Evolutionary conservation across 345 rosid species (phyloP).

Genomic region (Salix caprea): DNA sequence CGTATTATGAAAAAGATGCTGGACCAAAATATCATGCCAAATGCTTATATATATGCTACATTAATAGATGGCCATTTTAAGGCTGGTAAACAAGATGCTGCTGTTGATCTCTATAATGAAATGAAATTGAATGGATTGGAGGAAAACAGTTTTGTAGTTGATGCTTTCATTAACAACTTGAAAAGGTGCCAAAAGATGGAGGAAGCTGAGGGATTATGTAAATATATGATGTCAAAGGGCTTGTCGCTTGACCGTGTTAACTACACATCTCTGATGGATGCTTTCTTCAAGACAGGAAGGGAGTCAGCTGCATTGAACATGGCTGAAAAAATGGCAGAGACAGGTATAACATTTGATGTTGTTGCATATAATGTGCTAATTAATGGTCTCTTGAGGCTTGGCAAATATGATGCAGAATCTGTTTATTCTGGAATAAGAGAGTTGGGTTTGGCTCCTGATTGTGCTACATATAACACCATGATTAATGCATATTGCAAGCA

Average conservation of each 20-base stretch:
- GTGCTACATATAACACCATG: slow-evolving; percentile 68
- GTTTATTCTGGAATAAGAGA: slow-evolving; percentile 55
- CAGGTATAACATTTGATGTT: slow-evolving; percentile 58
- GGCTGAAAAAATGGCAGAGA: slow-evolving; percentile 68
- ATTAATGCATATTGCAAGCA: slow-evolving; percentile 57
- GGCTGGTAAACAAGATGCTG: slow-evolving; percentile 52
- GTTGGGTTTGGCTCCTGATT: slow-evolving; percentile 65
- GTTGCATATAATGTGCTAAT: slow-evolving; percentile 74
- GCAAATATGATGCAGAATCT: slow-evolving; percentile 51
- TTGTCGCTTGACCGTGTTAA: slow-evolving; percentile 60
- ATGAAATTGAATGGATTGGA: slow-evolving; percentile 56
- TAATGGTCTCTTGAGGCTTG: slow-evolving; percentile 59
- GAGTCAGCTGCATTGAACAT: slow-evolving; percentile 62
- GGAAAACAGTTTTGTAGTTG: slow-evolving; percentile 55
- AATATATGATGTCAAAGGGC: slow-evolving; percentile 52
- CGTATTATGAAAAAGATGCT: slow-evolving; percentile 51
- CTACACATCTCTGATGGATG: slow-evolving; percentile 89
- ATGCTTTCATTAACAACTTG: slow-evolving; percentile 59
- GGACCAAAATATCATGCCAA: slow-evolving; percentile 46
- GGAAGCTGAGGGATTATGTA: slow-evolving; percentile 46
- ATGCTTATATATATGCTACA: slow-evolving; percentile 47
- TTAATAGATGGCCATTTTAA: slow-evolving; percentile 73
- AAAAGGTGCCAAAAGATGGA: slow-evolving; percentile 56
- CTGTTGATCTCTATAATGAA: slow-evolving; percentile 55
- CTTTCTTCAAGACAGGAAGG: slow-evolving; percentile 67